Conservation (phyloP, 2,329 filamentous ascomycete genomes). For the Malbranchea zuffiana region DNA sequence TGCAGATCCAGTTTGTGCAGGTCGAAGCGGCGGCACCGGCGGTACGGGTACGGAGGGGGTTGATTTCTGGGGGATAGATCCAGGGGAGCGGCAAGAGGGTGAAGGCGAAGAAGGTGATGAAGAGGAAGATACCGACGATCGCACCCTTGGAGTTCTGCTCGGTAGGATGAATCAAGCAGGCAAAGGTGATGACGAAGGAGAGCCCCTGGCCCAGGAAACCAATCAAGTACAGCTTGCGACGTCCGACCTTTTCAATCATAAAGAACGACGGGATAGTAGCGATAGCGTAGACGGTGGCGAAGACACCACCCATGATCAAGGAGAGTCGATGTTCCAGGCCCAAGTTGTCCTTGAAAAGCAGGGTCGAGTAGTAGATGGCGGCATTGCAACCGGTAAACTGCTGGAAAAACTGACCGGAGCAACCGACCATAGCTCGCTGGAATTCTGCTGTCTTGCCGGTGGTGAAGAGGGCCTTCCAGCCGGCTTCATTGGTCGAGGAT, state of each 20-base stretch:
- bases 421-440: slow-evolving; percentile 32
- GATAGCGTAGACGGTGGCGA: slow-evolving; percentile 26
- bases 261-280: slow-evolving; percentile 28
- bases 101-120: slow-evolving; percentile 58
- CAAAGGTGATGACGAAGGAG: slow-evolving; percentile 32
- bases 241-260: slow-evolving; percentile 36
- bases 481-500: slow-evolving; percentile 31
- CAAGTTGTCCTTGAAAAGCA: slow-evolving; percentile 34
- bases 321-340: slow-evolving; percentile 31
- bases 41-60: slow-evolving; percentile 15
- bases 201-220: slow-evolving; percentile 32
- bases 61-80: slow-evolving; percentile 17
- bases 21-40: slow-evolving; percentile 16
- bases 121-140: slow-evolving; percentile 54
- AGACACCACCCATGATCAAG: slow-evolving; percentile 36
- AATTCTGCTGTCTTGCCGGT: slow-evolving; percentile 32
- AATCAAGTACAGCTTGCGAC: slow-evolving; percentile 33
- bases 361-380: slow-evolving; percentile 26
- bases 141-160: slow-evolving; percentile 26
- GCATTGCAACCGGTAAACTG: slow-evolving; percentile 43
- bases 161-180: slow-evolving; percentile 26
- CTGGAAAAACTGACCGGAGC: slow-evolving; percentile 35
- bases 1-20: slow-evolving; percentile 22
- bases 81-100: slow-evolving; percentile 46
- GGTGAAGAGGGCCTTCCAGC: slow-evolving; percentile 40